phyloP scores from a whole-genome alignment of 73 alveolate species.

The Blepharisma japonicum region DNA sequence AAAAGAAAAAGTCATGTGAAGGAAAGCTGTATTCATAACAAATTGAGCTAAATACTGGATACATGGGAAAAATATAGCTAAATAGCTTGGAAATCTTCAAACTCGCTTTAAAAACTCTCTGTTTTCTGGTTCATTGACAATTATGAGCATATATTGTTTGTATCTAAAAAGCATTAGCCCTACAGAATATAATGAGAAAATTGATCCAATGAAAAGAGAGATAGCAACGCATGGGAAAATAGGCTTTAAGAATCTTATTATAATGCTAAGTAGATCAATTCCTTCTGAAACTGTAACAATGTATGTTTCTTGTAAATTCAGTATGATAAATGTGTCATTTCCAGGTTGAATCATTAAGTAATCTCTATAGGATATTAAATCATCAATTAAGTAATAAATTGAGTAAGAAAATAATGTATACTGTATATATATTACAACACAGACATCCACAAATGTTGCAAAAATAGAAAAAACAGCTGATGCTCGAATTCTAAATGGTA shows the following conservation, averaged over 20 bases:
- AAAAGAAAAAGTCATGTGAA: not conserved
- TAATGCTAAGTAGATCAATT: not conserved
- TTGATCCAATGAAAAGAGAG: not conserved
- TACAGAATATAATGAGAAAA: not conserved
- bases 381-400: not conserved
- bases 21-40: not conserved
- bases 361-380: not conserved
- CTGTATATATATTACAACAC: not conserved
- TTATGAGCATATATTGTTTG: not conserved
- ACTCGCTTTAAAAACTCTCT: not conserved
- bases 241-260: not conserved
- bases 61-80: not conserved
- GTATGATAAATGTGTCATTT: not conserved
- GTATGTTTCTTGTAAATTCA: not conserved
- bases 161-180: not conserved
- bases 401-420: not conserved
- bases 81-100: not conserved
- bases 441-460: not conserved
- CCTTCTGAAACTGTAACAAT: not conserved
- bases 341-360: not conserved
- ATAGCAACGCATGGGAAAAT: not conserved
- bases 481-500: not conserved
- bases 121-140: not conserved
- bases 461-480: not conserved
- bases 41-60: not conserved